phyloP scores from a whole-genome alignment of 1,139 yeast genomes.

The Saccharomyces hybrid region DNA sequence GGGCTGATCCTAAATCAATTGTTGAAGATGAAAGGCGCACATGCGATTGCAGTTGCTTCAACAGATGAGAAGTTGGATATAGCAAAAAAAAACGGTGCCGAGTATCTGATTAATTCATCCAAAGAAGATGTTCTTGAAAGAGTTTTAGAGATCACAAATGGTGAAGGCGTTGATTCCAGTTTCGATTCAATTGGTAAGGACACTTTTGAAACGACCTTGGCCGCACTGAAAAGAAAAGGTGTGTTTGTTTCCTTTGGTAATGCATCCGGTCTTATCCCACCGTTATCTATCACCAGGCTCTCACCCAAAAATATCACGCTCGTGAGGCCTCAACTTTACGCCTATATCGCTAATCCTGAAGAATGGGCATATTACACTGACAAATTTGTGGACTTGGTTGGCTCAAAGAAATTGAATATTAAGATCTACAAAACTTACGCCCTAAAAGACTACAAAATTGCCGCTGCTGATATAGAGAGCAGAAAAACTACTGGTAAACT shows the following conservation, averaged over 20 bases:
- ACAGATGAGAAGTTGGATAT: conserved; percentile 53
- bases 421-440: conserved; percentile 49
- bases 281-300: conserved; percentile 45
- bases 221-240: conserved; percentile 63
- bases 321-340: conserved; percentile 54
- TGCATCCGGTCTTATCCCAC: conserved; percentile 79
- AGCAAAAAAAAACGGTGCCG: conserved; percentile 70
- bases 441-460: conserved; percentile 54
- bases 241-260: conserved; percentile 73
- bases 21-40: conserved; percentile 56
- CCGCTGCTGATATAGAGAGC: conserved; percentile 59
- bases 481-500: conserved; percentile 78
- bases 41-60: conserved; percentile 79
- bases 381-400: conserved; percentile 40
- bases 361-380: conserved; percentile 53
- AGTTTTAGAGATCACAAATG: conserved; percentile 60
- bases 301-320: conserved; percentile 56
- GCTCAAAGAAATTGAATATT: conserved; percentile 45
- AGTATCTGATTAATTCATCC: conserved; percentile 53
- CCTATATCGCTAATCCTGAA: conserved; percentile 45
- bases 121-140: conserved; percentile 44
- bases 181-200: conserved; percentile 85
- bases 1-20: conserved; percentile 67
- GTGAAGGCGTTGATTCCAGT: conserved; percentile 63
- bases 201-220: conserved; percentile 59